Evolutionary conservation across 2,329 filamentous ascomycete genomes (phyloP), one percentile per base, ranked within the genome.

Genomic region (Arthrobotrys pseudoclavata): DNA sequence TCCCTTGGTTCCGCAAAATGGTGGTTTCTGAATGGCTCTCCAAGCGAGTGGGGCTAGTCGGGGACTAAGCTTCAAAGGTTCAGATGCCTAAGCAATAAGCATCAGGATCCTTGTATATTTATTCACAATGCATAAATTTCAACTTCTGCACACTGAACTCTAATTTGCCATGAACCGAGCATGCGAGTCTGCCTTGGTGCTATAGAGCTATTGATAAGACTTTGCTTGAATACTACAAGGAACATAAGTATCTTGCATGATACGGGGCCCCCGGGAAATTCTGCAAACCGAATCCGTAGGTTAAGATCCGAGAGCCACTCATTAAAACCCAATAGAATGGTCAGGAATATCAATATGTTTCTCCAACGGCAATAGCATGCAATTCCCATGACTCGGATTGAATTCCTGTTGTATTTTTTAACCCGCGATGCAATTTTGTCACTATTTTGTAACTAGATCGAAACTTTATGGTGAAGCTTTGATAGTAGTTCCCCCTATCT

Each of bases 121-220:
- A n/a, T 37, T 57, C 55, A 60, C 31, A 40, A 15, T 40, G 55
- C 55, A 60, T 57, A 15, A 57, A 37, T 57, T 57, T 57, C 52
- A 60, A 60, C 34, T 60, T 60, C 34, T 60, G 31, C 55, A 60
- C 18, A 42, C 24, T 42, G 55, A 40, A 60, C 52, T 57, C 29
- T 57, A 57, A 57, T 34, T 22, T 37, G 18, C n/a, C 29, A 34
- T 57, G 29, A 53, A 34, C 10, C 55, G 12, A 60, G 34, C 12
- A n/a, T 22, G 29, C 55, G 20, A 60, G 34, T 42, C 55, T 42
- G 31, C 55, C 55, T 60, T 60, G 55, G 18, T 24, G 29, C 37
- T 40, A 40, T 3, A 45, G 3, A n/a, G 34, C 34, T 60, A 60
- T 60, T 34, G 31, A 60, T 60, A 60, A 20, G 55, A 20, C 55